Evolutionary conservation across 495 filamentous ascomycete species (phyloP).

Genomic region (Penicillium cataractarum): DNA sequence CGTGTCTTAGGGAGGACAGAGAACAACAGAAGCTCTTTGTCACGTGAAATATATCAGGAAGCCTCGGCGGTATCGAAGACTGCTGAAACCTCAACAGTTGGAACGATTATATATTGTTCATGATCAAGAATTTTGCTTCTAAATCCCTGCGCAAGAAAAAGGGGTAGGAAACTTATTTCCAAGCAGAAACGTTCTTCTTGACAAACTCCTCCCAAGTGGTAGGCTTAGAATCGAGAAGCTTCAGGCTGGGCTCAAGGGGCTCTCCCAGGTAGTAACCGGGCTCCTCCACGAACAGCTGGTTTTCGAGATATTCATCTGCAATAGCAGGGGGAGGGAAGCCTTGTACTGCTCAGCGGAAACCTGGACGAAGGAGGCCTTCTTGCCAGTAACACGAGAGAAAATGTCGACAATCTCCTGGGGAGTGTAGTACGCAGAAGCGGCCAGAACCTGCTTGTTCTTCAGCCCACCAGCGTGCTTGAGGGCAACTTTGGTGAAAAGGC

Average conservation of each 20-base stretch:
- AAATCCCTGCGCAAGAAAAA: background rate
- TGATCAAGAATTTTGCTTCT: no score
- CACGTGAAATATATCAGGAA: no score
- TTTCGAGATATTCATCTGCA: conserved; percentile 55
- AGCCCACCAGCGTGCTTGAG: conserved; percentile 27
- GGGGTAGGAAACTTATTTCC: conserved; percentile 3
- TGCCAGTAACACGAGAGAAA: conserved; percentile 54
- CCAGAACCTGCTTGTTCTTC: conserved; percentile 36
- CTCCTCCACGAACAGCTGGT: conserved; percentile 51
- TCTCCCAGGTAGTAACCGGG: conserved; percentile 57
- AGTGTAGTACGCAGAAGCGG: conserved; percentile 53
- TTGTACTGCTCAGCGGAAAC: conserved; percentile 52
- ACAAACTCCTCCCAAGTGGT: conserved; percentile 24
- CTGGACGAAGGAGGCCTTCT: conserved; percentile 47
- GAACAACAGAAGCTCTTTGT: no score
- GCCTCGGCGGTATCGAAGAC: no score
- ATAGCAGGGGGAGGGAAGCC: conserved; percentile 39
- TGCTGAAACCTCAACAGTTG: no score
- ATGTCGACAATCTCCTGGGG: conserved; percentile 47
- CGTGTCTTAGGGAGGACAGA: no score
- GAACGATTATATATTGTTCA: no score
- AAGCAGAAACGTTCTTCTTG: conserved; percentile 17
- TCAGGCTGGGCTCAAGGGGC: conserved; percentile 22
- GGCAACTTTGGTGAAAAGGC: conserved; percentile 55
- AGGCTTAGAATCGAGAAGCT: conserved; percentile 19